Conservation (phyloP, 2,329 filamentous ascomycete species). For the Pyrenophora graminea region DNA sequence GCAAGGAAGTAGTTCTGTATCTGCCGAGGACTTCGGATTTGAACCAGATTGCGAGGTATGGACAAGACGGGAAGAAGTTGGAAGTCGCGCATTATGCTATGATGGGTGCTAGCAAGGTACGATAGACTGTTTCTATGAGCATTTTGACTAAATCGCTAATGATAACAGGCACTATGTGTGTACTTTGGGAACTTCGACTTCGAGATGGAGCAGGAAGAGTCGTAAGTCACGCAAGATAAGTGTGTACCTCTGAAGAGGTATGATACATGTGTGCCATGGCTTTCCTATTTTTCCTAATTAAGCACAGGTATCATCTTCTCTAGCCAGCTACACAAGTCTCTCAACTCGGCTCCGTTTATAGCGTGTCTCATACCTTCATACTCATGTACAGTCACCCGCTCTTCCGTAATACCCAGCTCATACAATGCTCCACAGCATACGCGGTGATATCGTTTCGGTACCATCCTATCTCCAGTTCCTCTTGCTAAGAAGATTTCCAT, state of each 20-base stretch:
- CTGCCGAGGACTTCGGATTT: conserved; percentile 66
- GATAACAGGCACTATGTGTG: conserved; percentile 58
- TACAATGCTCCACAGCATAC: conserved; percentile 49
- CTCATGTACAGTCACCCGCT: conserved; percentile 48
- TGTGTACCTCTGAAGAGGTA: neutral
- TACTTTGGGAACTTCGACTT: conserved; percentile 61
- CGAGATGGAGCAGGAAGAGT: conserved; percentile 22
- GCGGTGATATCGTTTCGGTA: conserved; percentile 51
- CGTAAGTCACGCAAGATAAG: neutral
- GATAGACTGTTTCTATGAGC: neutral
- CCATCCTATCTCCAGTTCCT: conserved; percentile 53
- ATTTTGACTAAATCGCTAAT: neutral
- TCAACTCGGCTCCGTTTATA: conserved; percentile 49
- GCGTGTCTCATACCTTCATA: conserved; percentile 57
- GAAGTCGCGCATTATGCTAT: conserved; percentile 78
- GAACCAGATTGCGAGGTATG: conserved; percentile 45
- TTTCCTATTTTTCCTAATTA: neutral
- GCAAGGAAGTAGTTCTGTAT: conserved; percentile 70
- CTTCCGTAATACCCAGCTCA: conserved; percentile 47
- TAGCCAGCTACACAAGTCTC: conserved; percentile 53
- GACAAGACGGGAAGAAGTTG: conserved; percentile 37
- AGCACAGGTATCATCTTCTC: conserved; percentile 45
- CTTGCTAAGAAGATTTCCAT: conserved; percentile 54
- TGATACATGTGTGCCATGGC: too few species aligned
- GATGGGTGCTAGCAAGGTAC: conserved; percentile 82